These are phyloP conservation scores for Cenchrus fungigraminus DNA, from an alignment of 176 grass and related monocot genomes.

Conservation along the genomic window DNA sequence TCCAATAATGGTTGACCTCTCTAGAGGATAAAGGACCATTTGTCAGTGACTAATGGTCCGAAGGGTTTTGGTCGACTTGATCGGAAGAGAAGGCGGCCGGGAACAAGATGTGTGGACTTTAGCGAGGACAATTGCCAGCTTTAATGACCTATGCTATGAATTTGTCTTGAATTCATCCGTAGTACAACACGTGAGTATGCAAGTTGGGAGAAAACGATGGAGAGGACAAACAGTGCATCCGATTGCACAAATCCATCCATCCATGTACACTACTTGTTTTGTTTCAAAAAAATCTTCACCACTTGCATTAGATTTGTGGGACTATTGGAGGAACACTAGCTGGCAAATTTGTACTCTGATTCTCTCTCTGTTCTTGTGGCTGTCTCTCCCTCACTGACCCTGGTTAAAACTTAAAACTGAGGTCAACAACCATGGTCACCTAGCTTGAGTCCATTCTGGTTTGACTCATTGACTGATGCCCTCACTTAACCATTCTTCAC, in stretches of 20 bases:
- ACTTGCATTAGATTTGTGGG: conserved; percentile 16
- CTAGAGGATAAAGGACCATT: background rate
- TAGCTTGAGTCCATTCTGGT: background rate
- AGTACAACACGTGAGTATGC: conserved; percentile 22
- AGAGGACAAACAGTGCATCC: background rate
- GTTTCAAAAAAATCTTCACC: background rate
- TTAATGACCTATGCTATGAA: background rate
- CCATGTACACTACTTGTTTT: too few relatives aligned
- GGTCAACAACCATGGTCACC: conserved; percentile 18
- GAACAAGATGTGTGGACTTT: background rate
- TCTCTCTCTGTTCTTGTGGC: background rate
- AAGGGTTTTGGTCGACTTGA: background rate
- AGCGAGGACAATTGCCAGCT: background rate
- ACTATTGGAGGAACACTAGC: background rate
- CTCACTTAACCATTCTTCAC: background rate
- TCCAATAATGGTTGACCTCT: background rate
- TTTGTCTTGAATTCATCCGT: background rate
- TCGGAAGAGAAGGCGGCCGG: background rate
- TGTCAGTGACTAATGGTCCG: background rate
- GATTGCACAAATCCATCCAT: conserved; percentile 4
- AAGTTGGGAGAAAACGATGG: conserved; percentile 19
- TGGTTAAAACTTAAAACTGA: background rate
- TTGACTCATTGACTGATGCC: conserved; percentile 30
- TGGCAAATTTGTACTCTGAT: background rate
- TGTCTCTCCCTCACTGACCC: background rate